Percentiles rank a stretch among this genome's conserved stretches.
Evolutionary conservation across 2,329 filamentous ascomycete genomes (phyloP).

Genomic region (Cucurbitaria berberidis): DNA sequence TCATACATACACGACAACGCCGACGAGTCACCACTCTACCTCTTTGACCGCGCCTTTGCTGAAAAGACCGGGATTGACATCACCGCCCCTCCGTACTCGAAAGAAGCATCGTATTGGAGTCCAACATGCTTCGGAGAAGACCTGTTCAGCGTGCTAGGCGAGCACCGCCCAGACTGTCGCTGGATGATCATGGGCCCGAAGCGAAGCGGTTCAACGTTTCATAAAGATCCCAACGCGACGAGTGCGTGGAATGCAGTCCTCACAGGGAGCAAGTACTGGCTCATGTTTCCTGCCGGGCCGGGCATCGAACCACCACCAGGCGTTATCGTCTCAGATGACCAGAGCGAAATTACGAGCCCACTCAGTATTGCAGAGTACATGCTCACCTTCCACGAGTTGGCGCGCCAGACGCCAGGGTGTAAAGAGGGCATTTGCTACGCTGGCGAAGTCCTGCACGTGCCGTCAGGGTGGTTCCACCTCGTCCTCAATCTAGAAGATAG

Average conservation of each 20-base stretch:
- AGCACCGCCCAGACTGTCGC: conserved; percentile 81
- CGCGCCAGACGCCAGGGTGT: conserved; percentile 76
- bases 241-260: conserved; percentile 93
- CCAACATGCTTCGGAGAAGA: conserved; percentile 87
- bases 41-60: conserved; percentile 87
- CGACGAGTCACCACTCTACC: conserved; percentile 90
- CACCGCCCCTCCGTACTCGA: conserved; percentile 52
- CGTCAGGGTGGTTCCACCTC: conserved; percentile 95
- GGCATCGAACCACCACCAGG: conserved; percentile 75
- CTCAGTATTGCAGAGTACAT: conserved; percentile 98
- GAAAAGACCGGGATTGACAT: conserved; percentile 76
- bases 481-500: conserved; percentile 87
- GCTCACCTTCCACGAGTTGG: conserved; percentile 84
- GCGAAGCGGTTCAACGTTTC: conserved; percentile 89
- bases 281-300: conserved; percentile 85
- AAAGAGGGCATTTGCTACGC: conserved; percentile 82
- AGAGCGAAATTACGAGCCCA: conserved; percentile 90
- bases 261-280: conserved; percentile 93
- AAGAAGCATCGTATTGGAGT: conserved; percentile 71
- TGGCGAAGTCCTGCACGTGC: conserved; percentile 90
- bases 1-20: conserved; percentile 79
- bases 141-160: conserved; percentile 78
- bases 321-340: conserved; percentile 86
- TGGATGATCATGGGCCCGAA: conserved; percentile 93
- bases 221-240: conserved; percentile 78